phyloP scores from a whole-genome alignment of 768 basidiomycete species.

The Boletus rubescentipes region DNA sequence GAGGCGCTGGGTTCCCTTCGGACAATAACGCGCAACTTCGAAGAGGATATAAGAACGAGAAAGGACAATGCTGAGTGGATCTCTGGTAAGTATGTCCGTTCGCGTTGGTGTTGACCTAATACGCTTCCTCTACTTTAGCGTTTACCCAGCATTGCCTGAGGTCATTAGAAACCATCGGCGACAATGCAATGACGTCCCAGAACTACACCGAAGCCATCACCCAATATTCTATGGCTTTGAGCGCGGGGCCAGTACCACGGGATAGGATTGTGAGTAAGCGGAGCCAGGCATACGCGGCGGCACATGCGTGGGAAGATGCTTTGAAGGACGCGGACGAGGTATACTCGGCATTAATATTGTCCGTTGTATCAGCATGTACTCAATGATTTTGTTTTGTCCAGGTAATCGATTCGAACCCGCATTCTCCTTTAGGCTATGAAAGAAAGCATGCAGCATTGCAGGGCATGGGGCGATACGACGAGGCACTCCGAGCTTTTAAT shows the following conservation, averaged over 20 bases:
- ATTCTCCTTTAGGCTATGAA: conserved; percentile 1
- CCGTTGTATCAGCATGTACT: background rate
- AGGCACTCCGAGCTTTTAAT: background rate
- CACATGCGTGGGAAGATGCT: background rate
- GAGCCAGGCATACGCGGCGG: background rate
- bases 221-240: background rate
- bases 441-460: background rate
- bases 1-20: background rate
- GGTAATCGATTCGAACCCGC: background rate
- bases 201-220: conserved; percentile 3
- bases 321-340: conserved; percentile 7
- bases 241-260: background rate
- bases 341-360: background rate
- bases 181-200: background rate
- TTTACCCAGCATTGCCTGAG: background rate
- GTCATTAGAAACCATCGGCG: conserved; percentile 1
- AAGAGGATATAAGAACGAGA: background rate
- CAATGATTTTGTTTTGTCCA: background rate
- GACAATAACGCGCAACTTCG: background rate
- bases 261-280: conserved; percentile 4
- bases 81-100: background rate
- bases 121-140: background rate
- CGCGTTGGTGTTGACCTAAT: background rate
- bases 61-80: conserved; percentile 6
- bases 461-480: conserved; percentile 15